Evolutionary conservation across 2,329 filamentous ascomycete species (phyloP).

Genomic region (Rugonectria rugulosa): DNA sequence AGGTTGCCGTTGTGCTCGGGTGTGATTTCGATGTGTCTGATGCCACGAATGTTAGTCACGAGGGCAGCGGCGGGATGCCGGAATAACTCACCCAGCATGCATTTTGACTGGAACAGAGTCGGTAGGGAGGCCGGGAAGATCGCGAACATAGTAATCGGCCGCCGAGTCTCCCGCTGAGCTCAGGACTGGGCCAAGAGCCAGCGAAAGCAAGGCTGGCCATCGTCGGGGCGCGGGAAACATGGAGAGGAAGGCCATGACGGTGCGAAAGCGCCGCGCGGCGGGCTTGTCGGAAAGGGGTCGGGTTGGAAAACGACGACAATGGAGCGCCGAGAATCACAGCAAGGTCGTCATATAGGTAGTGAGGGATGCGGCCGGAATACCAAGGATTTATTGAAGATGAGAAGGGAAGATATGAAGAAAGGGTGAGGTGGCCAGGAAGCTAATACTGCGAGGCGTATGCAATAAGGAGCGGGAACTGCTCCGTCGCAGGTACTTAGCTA

Average conservation of each 20-base stretch:
- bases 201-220: slow-evolving; percentile 44
- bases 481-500: background rate
- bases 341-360: slow-evolving; percentile 12
- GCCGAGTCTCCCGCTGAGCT: slow-evolving; percentile 43
- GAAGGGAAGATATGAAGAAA: slow-evolving; percentile 13
- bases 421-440: slow-evolving; percentile 26
- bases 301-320: slow-evolving; percentile 5
- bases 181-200: slow-evolving; percentile 53
- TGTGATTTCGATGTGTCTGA: slow-evolving; percentile 88
- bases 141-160: slow-evolving; percentile 88
- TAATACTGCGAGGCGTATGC: no score
- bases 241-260: slow-evolving; percentile 38
- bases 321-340: slow-evolving; percentile 17
- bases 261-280: slow-evolving; percentile 26
- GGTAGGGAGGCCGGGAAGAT: slow-evolving; percentile 83
- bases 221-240: slow-evolving; percentile 35
- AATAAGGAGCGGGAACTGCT: background rate
- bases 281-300: slow-evolving; percentile 19
- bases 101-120: slow-evolving; percentile 82
- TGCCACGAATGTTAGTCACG: slow-evolving; percentile 33
- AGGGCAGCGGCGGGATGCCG: slow-evolving; percentile 7
- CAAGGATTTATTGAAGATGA: slow-evolving; percentile 8
- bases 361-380: background rate
- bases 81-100: slow-evolving; percentile 85
- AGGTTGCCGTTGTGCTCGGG: slow-evolving; percentile 88